Conservation (phyloP, 441 rosid genomes). For the Corymbia citriodora region DNA sequence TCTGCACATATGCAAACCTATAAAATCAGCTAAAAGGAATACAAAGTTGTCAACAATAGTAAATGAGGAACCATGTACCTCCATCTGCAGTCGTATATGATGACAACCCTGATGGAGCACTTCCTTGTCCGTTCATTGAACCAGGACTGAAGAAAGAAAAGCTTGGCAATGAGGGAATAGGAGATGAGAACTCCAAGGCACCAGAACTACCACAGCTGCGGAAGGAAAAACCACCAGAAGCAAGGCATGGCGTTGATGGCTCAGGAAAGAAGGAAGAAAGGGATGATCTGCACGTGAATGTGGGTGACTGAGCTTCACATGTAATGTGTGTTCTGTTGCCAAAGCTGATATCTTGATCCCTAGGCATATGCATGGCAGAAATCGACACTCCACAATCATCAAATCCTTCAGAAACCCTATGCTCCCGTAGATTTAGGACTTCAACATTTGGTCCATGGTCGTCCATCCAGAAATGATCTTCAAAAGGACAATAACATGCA, state of each 20-base stretch:
- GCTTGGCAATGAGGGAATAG: constrained; percentile 47
- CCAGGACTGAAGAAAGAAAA: constrained; percentile 48
- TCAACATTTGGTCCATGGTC: constrained; percentile 12
- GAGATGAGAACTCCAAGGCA: constrained; percentile 26
- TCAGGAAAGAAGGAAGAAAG: constrained; percentile 37
- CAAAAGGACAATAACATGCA: constrained; percentile 1
- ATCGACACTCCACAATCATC: constrained; percentile 30
- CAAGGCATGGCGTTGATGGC: constrained; percentile 29
- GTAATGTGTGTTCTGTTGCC: constrained; percentile 31
- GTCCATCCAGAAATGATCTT: constrained; percentile 53
- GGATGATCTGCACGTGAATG: constrained; percentile 36
- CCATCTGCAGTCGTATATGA: constrained; percentile 6
- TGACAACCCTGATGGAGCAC: constrained; percentile 9
- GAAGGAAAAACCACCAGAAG: constrained; percentile 39
- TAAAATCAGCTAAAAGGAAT: background rate
- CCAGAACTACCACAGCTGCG: constrained; percentile 17
- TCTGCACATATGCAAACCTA: constrained; percentile 8
- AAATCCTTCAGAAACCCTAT: constrained; percentile 23
- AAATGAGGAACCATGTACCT: constrained; percentile 25
- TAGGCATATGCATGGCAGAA: constrained; percentile 21
- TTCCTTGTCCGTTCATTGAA: constrained; percentile 18
- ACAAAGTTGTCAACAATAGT: background rate
- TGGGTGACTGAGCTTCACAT: constrained; percentile 28
- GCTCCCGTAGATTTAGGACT: constrained; percentile 5
- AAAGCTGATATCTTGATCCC: constrained; percentile 63